Evolutionary conservation across 345 rosid species (phyloP), one percentile per base, ranked within the genome.

Genomic region (Durio zibethinus): DNA sequence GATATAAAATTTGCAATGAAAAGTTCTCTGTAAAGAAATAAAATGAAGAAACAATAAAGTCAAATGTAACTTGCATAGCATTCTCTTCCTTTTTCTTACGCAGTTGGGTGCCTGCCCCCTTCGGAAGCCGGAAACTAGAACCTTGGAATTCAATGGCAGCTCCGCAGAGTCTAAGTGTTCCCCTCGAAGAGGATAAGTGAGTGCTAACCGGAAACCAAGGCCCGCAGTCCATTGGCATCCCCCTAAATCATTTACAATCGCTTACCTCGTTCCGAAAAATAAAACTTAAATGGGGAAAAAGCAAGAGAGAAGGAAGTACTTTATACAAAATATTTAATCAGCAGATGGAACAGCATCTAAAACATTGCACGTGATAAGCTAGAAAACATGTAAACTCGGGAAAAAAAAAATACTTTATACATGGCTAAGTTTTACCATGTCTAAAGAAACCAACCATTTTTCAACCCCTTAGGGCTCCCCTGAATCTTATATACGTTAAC

Each of bases 401-500:
- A 35, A 29, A 5, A 31, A 60, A 33, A 33, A 33, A 33, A 33
- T n/a, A n/a, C n/a, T n/a, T 33, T 45, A 69, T 74, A 76, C 77
- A 45, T n/a, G 2, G 21, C 78, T 61, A 61, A 61, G 79, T 52
- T 42, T 73, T 50, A 61, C 67, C 73, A 40, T 12, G 40, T 71
- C 76, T 69, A 4, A 48, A 36, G 65, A 33, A 74, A 43, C 77
- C 79, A 66, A 59, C 63, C 79, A 71, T 67, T 74, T 52, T 36
- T 43, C 1, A 40, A 40, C 33, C 80, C 78, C 48, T 77, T 38
- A 7, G 71, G 79, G 74, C 12, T 59, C 68, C 77, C 62, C 63
- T 66, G 50, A 74, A 79, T 27, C 66, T 67, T 84, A 79, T 73
- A 73, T 78, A 87, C 84, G 82, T 4, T 76, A 77, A 75, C 72